phyloP scores from a whole-genome alignment of 495 filamentous ascomycete species.

The Lasiosphaeriaceae sp. region DNA sequence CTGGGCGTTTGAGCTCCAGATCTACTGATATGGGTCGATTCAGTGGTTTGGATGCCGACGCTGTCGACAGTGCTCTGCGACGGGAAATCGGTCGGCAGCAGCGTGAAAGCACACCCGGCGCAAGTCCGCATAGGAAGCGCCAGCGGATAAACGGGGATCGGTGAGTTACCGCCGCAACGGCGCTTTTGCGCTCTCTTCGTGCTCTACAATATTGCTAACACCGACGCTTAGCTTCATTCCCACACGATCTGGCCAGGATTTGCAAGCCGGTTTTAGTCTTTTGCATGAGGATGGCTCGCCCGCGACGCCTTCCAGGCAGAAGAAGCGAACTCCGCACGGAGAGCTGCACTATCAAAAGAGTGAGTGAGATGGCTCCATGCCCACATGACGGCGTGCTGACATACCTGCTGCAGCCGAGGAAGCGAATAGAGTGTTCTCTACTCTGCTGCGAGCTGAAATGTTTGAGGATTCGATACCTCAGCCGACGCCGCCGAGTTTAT shows the following conservation, averaged over 20 bases:
- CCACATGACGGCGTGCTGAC: slow-evolving; percentile 35
- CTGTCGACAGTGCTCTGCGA: slow-evolving; percentile 29
- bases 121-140: slow-evolving; percentile 81
- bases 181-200: slow-evolving; percentile 1
- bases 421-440: slow-evolving; percentile 87
- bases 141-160: slow-evolving; percentile 83
- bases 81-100: slow-evolving; percentile 34
- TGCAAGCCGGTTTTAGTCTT: slow-evolving; percentile 86
- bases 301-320: slow-evolving; percentile 78
- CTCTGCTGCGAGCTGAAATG: slow-evolving; percentile 81
- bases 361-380: slow-evolving; percentile 40
- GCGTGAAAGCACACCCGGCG: slow-evolving; percentile 66
- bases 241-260: slow-evolving; percentile 86
- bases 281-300: slow-evolving; percentile 89
- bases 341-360: slow-evolving; percentile 93
- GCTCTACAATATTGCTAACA: slow-evolving; percentile 19
- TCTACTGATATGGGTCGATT: slow-evolving; percentile 21
- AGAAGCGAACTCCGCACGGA: slow-evolving; percentile 80
- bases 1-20: slow-evolving; percentile 27
- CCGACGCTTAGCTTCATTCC: slow-evolving; percentile 75
- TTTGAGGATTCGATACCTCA: slow-evolving; percentile 90
- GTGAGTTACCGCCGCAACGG: slow-evolving; percentile 33
- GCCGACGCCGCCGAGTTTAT: slow-evolving; percentile 60
- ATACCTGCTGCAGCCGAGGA: slow-evolving; percentile 69
- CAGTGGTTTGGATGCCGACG: slow-evolving; percentile 33